Base-by-base conservation (phyloP, 371 early-diverging fungal species). In the Gilbertella persicaria region DNA sequence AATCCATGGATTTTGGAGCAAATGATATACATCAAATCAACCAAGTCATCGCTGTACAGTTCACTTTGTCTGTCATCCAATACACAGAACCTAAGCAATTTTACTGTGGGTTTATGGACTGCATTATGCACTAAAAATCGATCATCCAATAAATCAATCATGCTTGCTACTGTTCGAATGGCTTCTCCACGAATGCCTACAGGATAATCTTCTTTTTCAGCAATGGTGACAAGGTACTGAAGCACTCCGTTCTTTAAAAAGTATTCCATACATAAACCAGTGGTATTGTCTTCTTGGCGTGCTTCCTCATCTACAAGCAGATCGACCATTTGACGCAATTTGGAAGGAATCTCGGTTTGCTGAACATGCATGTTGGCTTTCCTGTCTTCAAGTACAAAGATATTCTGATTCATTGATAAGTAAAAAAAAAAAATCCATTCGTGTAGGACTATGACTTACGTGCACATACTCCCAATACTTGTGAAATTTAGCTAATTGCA, bases 211-310 rank as follows among this genome's bases (percentile, higher is more conserved):
- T 69, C 67, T 36, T 77, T 77, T 47, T 92, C 90, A 2, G 94
- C 83, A 28, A 89, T 81, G 29, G 78, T 77, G 33, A 96, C 93
- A 29, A 97, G 78, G 36, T 84, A 79, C 26, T 81, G 85, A 30
- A 97, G 70, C 33, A 97, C 78, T 38, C 84, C 83, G 56, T 91
- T 86, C 56, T 89, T 92, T 55, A 97, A 78, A 48, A 95, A 86
- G 45, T 90, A 88, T 62, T 97, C 97, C 83, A 94, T 94, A 67
- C 96, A 95, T 1, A 88, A 83, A 19, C 94, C 96, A 0, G 90
- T 89, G 1, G 86, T 80, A 28, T 80, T 79, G 33, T 86, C 81
- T 9, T 85, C 78, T 53, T 86, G 86, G 30, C 87, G 67, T 21
- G 86, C 86, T 60, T 94, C 92, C 73, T 97, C 97, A 64, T 92